Evolutionary conservation across 257 asterid species (phyloP).

Genomic region (Solanum chilense): DNA sequence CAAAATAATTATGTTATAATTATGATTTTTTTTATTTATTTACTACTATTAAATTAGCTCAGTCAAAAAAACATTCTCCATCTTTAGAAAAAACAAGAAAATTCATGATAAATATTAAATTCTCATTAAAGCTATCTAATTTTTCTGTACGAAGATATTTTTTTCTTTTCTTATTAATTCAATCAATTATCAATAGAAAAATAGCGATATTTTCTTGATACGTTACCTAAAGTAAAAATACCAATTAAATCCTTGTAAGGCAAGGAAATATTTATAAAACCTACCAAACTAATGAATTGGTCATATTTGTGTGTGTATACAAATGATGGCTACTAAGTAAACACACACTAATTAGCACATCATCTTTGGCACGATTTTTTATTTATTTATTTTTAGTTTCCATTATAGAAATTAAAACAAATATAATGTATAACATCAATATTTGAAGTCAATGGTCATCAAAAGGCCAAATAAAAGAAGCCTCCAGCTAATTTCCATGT

Average conservation of each 20-base stretch:
- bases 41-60: too few relatives aligned
- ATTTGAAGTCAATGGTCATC: not conserved
- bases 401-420: not conserved
- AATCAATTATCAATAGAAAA: not conserved
- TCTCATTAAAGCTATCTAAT: not conserved
- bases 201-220: too few relatives aligned
- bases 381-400: not conserved
- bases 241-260: not conserved
- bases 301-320: not conserved
- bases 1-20: too few relatives aligned
- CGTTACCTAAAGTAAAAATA: accelerated
- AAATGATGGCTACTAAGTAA: not conserved
- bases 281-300: not conserved
- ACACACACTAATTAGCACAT: not conserved
- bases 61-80: not conserved
- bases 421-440: not conserved
- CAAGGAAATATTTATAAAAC: not conserved
- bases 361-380: not conserved
- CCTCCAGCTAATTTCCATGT: not conserved
- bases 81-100: too few relatives aligned
- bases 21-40: too few relatives aligned
- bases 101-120: too few relatives aligned
- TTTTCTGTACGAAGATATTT: not conserved
- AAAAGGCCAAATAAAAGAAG: not conserved
- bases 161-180: not conserved